A percentile compares a stretch with the other conserved stretches of the same genome.
Conservation (phyloP, 345 rosid species). For the Aethionema arabicum region DNA sequence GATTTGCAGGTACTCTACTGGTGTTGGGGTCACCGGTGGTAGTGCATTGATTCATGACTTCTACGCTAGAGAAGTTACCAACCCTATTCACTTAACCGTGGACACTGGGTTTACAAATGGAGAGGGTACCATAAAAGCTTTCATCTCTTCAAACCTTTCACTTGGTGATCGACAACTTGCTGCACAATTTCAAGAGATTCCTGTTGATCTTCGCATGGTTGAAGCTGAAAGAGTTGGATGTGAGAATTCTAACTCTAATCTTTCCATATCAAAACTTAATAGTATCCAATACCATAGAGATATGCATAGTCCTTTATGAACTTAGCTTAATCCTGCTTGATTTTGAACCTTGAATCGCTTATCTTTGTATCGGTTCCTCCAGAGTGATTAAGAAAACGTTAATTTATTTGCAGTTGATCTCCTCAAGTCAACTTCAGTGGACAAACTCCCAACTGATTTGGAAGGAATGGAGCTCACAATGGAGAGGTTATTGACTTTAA, state of each 20-base stretch:
- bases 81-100: constrained; percentile 81
- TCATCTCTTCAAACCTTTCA: constrained; percentile 65
- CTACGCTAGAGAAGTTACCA: constrained; percentile 82
- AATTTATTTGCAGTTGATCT: constrained; percentile 51
- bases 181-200: constrained; percentile 95
- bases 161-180: constrained; percentile 88
- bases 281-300: background rate
- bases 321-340: background rate
- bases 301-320: background rate
- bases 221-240: constrained; percentile 98
- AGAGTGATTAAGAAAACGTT: constrained; percentile 2
- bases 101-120: constrained; percentile 86
- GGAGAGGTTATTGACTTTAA: constrained; percentile 64
- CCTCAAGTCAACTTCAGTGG: constrained; percentile 63
- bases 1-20: constrained; percentile 83
- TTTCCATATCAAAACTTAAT: background rate
- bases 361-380: background rate
- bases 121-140: constrained; percentile 77
- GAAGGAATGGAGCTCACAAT: constrained; percentile 96
- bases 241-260: constrained; percentile 38
- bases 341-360: background rate
- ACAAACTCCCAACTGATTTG: constrained; percentile 90
- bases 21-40: constrained; percentile 83
- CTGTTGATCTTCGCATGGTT: constrained; percentile 88
- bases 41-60: constrained; percentile 95